Conservation (phyloP, 2,329 filamentous ascomycete species). For the Tolypocladium nubicola region DNA sequence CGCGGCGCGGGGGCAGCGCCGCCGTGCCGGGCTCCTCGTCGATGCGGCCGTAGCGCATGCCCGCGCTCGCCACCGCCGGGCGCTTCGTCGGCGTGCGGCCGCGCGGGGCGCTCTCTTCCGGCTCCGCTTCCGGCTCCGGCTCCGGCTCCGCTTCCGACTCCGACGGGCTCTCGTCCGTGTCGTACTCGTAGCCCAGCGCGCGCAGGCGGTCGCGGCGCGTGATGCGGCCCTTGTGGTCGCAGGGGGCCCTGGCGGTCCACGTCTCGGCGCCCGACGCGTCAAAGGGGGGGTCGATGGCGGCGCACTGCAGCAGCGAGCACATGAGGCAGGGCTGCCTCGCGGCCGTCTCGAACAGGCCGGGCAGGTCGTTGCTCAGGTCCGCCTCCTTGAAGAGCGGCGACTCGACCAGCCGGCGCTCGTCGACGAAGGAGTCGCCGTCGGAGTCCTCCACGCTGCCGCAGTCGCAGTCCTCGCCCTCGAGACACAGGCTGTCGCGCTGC, state of each 20-base stretch:
- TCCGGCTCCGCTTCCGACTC: not conserved
- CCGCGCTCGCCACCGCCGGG: not conserved
- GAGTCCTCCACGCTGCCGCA: conserved; percentile 6
- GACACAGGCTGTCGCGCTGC: not conserved
- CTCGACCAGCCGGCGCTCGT: conserved; percentile 11
- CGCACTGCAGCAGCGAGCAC: conserved; percentile 3
- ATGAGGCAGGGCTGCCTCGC: conserved; percentile 4
- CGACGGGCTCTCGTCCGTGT: conserved; percentile 8
- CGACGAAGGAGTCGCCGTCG: conserved; percentile 23
- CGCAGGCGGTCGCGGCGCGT: conserved; percentile 10
- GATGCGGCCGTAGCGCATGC: not conserved
- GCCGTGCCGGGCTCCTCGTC: not conserved
- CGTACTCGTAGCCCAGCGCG: conserved; percentile 14
- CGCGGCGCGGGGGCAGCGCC: not conserved
- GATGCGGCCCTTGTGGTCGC: conserved; percentile 3
- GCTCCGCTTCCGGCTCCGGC: not conserved
- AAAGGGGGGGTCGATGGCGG: not conserved
- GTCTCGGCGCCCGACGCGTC: not conserved
- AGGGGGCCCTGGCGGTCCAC: not conserved
- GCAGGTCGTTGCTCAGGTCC: conserved; percentile 20
- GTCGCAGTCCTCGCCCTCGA: conserved; percentile 3
- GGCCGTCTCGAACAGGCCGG: conserved; percentile 10
- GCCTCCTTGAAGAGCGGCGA: conserved; percentile 23
- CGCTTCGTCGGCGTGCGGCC: not conserved
- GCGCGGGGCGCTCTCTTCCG: not conserved